Conservation (phyloP, 2,329 filamentous ascomycete species). For the Cylindrodendrum hubeiense region DNA sequence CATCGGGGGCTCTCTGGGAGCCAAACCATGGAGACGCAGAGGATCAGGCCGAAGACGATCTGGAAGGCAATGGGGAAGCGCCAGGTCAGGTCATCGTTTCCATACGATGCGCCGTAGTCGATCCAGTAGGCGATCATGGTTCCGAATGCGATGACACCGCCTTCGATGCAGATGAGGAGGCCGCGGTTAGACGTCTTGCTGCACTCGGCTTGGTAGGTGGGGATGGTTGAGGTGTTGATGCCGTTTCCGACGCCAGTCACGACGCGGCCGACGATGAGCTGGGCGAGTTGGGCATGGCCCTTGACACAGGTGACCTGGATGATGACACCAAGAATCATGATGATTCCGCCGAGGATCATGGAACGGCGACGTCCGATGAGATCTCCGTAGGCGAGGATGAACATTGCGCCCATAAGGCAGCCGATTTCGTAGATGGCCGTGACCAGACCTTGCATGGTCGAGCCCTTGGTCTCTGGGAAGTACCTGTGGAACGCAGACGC, state of each 20-base stretch:
- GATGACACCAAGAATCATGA: slow-evolving; percentile 72
- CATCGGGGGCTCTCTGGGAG: slow-evolving; percentile 61
- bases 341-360: slow-evolving; percentile 66
- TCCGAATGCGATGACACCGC: slow-evolving; percentile 56
- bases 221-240: slow-evolving; percentile 62
- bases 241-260: slow-evolving; percentile 67
- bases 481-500: slow-evolving; percentile 62
- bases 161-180: slow-evolving; percentile 65
- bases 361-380: slow-evolving; percentile 63
- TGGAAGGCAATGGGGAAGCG: slow-evolving; percentile 65
- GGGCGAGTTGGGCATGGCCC: slow-evolving; percentile 53
- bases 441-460: slow-evolving; percentile 61
- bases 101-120: slow-evolving; percentile 57
- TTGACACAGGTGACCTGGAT: slow-evolving; percentile 64
- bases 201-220: slow-evolving; percentile 68
- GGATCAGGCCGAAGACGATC: slow-evolving; percentile 55
- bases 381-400: slow-evolving; percentile 66
- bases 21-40: slow-evolving; percentile 57
- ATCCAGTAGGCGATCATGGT: slow-evolving; percentile 60
- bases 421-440: slow-evolving; percentile 66
- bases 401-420: slow-evolving; percentile 64
- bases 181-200: slow-evolving; percentile 65
- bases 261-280: slow-evolving; percentile 64
- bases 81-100: slow-evolving; percentile 61
- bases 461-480: slow-evolving; percentile 58